phyloP scores from a whole-genome alignment of 345 rosid species.

The Gossypium turneri region DNA sequence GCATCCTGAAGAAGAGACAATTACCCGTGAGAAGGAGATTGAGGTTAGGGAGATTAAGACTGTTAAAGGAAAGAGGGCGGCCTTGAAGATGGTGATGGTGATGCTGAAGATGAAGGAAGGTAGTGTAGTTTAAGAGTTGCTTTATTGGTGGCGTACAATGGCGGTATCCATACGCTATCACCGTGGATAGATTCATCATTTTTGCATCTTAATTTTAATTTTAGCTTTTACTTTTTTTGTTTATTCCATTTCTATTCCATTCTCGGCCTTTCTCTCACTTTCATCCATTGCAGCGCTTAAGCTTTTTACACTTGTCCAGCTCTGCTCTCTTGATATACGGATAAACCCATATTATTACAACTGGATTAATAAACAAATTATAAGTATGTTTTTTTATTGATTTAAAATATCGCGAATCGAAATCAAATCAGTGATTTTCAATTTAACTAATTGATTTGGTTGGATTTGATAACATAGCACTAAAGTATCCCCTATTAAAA shows the following conservation, averaged over 20 bases:
- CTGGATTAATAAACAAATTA: no score
- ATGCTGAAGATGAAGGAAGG: constrained; percentile 1
- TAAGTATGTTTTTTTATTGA: no score
- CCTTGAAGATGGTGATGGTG: constrained; percentile 12
- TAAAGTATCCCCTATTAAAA: no score
- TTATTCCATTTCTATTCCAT: neutral
- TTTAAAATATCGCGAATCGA: no score
- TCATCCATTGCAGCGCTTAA: neutral
- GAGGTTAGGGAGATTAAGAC: constrained; percentile 11
- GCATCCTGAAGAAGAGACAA: constrained; percentile 47
- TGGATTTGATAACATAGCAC: no score
- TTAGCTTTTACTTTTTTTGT: neutral
- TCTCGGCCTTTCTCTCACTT: constrained; percentile 16
- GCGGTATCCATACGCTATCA: constrained; percentile 41
- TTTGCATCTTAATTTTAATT: neutral
- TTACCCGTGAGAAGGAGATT: constrained; percentile 38
- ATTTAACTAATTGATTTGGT: no score
- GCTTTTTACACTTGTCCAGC: neutral
- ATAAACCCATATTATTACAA: no score
- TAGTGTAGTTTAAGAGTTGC: constrained; percentile 23
- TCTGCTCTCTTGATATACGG: neutral
- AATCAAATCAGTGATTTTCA: no score
- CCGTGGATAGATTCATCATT: constrained; percentile 24
- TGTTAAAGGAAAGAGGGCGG: constrained; percentile 19
- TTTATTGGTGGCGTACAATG: constrained; percentile 34